Evolutionary conservation across 768 basidiomycete genomes (phyloP), one percentile per base, ranked within the genome.

Genomic region (Mrakia frigida): DNA sequence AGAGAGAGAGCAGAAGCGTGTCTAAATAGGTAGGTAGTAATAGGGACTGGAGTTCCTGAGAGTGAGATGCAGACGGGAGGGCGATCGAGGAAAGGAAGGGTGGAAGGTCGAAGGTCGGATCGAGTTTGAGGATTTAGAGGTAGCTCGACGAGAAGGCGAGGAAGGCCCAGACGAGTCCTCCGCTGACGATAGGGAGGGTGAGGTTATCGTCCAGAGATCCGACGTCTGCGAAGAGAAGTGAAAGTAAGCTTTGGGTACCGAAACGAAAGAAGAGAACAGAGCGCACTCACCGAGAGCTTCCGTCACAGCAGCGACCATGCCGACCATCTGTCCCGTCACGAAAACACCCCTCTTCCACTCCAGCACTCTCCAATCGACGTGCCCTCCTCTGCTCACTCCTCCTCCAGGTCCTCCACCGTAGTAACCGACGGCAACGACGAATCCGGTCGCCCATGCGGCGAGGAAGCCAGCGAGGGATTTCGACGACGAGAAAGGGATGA

Each of bases 131-230:
- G 31, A 46, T 43, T 60, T 59, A 81, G 18, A 83, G 67, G 28
- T 82, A 69, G 14, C 74, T 50, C 52, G 82, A 81, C 72, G 82
- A 82, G 46, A 80, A 28, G 21, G 73, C 78, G 46, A 84, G 79
- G 82, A 82, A 85, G 4, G 85, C 86, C 88, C 88, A 90, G 41
- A 90, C 82, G 79, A 88, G 86, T 2, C 88, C 91, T 3, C 94
- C 94, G 9, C 92, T 90, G 74, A 95, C 88, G 81, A 96, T 89
- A 6, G 94, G 94, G 35, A 97, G 84, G 11, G 92, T 95, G 35
- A 97, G 83, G 82, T 97, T 96, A 81, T 97, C 94, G 80, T 97
- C 94, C 53, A 93, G 82, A 0, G 87, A 87, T 25, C 93, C 93
- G 3, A 96, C 85, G 82, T 95, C 93, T 96, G 43, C 39, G 70